Percentiles rank a stretch among this genome's conserved stretches.
These are phyloP conservation scores for Geranium rotundifolium DNA, from an alignment of 345 rosid species.

Conservation along the genomic window DNA sequence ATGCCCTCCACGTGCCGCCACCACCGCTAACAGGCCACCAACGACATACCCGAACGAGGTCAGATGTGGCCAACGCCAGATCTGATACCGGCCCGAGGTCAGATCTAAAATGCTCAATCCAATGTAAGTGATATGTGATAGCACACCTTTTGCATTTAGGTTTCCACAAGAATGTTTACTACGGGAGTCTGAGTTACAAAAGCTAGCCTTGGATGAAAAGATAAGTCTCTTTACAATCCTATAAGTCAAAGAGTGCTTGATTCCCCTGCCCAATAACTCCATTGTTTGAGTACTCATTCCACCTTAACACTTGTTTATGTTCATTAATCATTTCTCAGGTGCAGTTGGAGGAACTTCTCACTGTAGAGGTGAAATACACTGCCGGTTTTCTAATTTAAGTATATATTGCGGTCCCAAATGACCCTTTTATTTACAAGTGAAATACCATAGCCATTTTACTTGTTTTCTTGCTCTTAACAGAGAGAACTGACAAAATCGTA, in stretches of 20 bases:
- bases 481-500: constrained; percentile 87
- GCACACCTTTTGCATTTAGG: too few relatives aligned
- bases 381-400: constrained; percentile 5
- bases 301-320: neutral
- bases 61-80: too few relatives aligned
- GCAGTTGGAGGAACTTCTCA: constrained; percentile 96
- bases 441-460: constrained; percentile 11
- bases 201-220: too few relatives aligned
- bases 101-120: too few relatives aligned
- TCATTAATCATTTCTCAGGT: constrained; percentile 31
- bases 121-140: too few relatives aligned
- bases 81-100: too few relatives aligned
- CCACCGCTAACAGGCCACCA: too few relatives aligned
- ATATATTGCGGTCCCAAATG: constrained; percentile 9
- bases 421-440: neutral
- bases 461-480: constrained; percentile 33
- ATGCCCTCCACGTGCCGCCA: too few relatives aligned
- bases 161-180: too few relatives aligned
- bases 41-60: too few relatives aligned
- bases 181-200: too few relatives aligned
- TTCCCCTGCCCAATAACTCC: neutral
- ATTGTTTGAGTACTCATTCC: neutral
- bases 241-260: neutral
- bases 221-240: too few relatives aligned
- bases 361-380: constrained; percentile 56